Percentiles rank a stretch among this genome's conserved stretches.
phyloP scores from a whole-genome alignment of 495 filamentous ascomycete species.

The Cladorrhinum samala region DNA sequence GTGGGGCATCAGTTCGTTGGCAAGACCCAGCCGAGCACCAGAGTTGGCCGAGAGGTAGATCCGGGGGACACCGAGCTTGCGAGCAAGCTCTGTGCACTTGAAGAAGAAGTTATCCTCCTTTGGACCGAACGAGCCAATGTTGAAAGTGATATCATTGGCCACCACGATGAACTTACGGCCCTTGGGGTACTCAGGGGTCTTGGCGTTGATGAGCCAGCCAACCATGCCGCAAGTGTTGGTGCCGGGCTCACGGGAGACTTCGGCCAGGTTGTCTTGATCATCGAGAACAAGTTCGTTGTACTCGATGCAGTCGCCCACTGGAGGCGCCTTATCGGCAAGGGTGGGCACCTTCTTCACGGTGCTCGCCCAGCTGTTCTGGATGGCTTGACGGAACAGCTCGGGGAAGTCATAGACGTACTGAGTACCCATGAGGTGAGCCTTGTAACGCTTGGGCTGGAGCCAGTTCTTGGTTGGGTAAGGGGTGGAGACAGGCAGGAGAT shows the following conservation, averaged over 20 bases:
- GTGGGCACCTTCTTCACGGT: conserved; percentile 62
- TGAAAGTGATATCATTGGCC: conserved; percentile 98
- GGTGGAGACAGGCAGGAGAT: conserved; percentile 80
- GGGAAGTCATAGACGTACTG: conserved; percentile 99
- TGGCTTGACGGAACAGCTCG: conserved; percentile 95
- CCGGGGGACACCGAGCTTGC: conserved; percentile 87
- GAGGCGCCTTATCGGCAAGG: conserved; percentile 74
- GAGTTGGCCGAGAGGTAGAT: conserved; percentile 99
- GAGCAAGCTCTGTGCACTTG: conserved; percentile 94
- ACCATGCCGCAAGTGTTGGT: conserved; percentile 98
- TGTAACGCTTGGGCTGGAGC: conserved; percentile 98
- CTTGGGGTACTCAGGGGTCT: conserved; percentile 93
- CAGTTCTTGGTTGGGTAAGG: conserved; percentile 98
- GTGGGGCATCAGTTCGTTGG: conserved; percentile 93
- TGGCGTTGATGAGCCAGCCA: conserved; percentile 93
- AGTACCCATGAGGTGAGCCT: conserved; percentile 97
- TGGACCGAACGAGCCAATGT: conserved; percentile 96
- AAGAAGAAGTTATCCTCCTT: conserved; percentile 97
- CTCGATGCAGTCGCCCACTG: conserved; percentile 86
- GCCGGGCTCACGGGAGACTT: conserved; percentile 89
- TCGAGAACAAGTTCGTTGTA: conserved; percentile 91
- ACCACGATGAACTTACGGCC: conserved; percentile 91
- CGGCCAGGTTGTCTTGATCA: conserved; percentile 83
- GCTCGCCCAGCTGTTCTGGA: conserved; percentile 89
- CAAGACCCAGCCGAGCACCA: conserved; percentile 96